Evolutionary conservation across 345 rosid genomes (phyloP).

Genomic region (Eucalyptus shirleyi): DNA sequence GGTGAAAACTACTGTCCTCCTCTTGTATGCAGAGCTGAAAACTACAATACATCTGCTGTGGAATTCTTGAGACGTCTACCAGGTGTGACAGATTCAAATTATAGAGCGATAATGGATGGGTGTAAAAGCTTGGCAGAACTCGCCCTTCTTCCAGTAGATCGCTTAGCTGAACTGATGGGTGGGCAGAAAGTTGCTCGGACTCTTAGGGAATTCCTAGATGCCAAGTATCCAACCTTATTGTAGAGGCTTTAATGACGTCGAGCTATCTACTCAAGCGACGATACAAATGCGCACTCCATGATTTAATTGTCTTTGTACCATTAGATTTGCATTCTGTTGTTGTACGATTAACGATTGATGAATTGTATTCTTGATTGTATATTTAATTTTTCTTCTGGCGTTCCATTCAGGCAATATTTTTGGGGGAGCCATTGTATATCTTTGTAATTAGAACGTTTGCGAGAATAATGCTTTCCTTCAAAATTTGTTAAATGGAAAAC

Average conservation of each 20-base stretch:
- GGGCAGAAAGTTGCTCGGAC: slow-evolving; percentile 77
- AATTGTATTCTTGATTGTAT: neutral
- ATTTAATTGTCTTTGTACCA: neutral
- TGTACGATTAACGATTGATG: neutral
- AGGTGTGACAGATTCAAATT: slow-evolving; percentile 77
- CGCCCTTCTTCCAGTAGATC: slow-evolving; percentile 52
- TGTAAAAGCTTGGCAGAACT: slow-evolving; percentile 86
- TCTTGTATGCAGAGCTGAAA: slow-evolving; percentile 63
- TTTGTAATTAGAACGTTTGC: neutral
- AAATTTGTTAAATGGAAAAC: neutral
- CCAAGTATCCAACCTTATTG: slow-evolving; percentile 84
- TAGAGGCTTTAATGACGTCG: neutral
- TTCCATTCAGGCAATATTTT: neutral
- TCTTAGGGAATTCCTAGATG: slow-evolving; percentile 81
- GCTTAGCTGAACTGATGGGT: slow-evolving; percentile 73
- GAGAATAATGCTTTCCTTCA: neutral
- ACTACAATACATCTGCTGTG: slow-evolving; percentile 85
- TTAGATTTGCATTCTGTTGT: neutral
- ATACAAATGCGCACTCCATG: neutral
- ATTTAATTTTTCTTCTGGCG: neutral
- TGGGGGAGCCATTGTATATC: neutral
- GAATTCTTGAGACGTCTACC: slow-evolving; percentile 94
- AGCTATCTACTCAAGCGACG: neutral
- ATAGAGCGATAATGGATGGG: slow-evolving; percentile 80
- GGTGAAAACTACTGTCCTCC: neutral